Evolutionary conservation across 345 rosid genomes (phyloP), one percentile per base, ranked within the genome.

Genomic region (Adansonia digitata): DNA sequence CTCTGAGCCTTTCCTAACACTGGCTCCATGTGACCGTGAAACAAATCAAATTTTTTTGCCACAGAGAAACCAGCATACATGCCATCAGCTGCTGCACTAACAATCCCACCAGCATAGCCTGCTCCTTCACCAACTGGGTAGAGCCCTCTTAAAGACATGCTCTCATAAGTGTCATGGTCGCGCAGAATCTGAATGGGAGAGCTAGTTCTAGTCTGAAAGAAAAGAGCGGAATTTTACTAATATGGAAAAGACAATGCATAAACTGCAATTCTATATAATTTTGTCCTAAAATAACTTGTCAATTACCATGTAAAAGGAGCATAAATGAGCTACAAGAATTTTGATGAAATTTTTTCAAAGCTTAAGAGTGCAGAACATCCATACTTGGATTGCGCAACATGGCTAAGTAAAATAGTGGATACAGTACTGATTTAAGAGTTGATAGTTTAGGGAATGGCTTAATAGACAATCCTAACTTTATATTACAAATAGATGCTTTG

Each of bases 121-220:
- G 98, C 99, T 80, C 99, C 99, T 90, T 95, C 99, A 39, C 99
- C 99, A 35, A 90, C 81, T 40, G 96, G 98, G 76, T 95, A 95
- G 20, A 95, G 90, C 75, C 97, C 96, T 83, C 86, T 87, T 63
- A 92, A 65, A 6, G 94, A 91, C 1, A 82, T 78, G 78, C 98
- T 90, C 84, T 94, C 98, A 24, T 83, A 92, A 0, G 97, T 91
- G 69, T 89, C 91, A 72, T 76, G 81, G 77, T 75, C 65, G 13
- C 97, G 90, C 27, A 90, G 85, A 82, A 94, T 89, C 84, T 91
- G 89, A 72, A 92, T 79, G 5, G 97, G 98, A 56, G 94, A 91
- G 82, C 99, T 92, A 74, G 96, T 94, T 82, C 98, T 90, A 24
- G 93, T 94, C 99, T 94, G 82, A 42, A 79, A 75, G 77, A 62